Base-by-base conservation (phyloP, 805 yeast genomes). In the Yamadazyma insecticola region DNA sequence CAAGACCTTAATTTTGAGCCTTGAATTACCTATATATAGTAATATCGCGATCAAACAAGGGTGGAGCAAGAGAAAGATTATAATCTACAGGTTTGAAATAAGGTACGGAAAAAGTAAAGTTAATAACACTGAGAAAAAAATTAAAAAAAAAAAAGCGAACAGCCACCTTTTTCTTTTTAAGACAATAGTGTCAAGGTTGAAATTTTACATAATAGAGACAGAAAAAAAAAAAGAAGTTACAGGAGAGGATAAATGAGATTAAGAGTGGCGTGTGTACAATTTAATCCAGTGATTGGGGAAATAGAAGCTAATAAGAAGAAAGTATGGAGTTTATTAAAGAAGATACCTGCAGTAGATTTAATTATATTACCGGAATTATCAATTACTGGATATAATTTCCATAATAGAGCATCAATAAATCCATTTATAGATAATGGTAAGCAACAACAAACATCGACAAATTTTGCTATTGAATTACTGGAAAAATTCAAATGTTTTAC, bases 321-420 rank as follows among this genome's bases (percentile, higher is more conserved):
- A 22, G 78, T 84, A 1, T 43, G 62, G 28, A 32, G 40, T 2
- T 43, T 78, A 4, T 40, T 77, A 9, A 48, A 24, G 35, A 39
- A 21, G 16, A 30, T 40, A 29, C 35, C 43, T 21, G 43, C 44
- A 22, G 50, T 53, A 5, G 94, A 87, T 49, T 43, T 88, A n/a
- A 53, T 88, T 6, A 72, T 88, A 1, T 66, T 89, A 5, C 95
- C 97, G 0, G 97, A 88, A 47, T 57, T 88, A 29, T 87, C 94
- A 0, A 57, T 89, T 9, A 82, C 95, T 0, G 96, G 96, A 1
- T 88, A 88, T 52, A 81, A 80, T 47, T 89, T 81, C 56, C 50
- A 54, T 17, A 52, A 60, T 16, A 54, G 51, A 24, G 50, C 45
- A 1, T 74, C 67, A 22, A 77, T 81, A 13, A 53, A 45, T 29